phyloP scores from a whole-genome alignment of 73 alveolate genomes.

The Uronychia setigera region DNA sequence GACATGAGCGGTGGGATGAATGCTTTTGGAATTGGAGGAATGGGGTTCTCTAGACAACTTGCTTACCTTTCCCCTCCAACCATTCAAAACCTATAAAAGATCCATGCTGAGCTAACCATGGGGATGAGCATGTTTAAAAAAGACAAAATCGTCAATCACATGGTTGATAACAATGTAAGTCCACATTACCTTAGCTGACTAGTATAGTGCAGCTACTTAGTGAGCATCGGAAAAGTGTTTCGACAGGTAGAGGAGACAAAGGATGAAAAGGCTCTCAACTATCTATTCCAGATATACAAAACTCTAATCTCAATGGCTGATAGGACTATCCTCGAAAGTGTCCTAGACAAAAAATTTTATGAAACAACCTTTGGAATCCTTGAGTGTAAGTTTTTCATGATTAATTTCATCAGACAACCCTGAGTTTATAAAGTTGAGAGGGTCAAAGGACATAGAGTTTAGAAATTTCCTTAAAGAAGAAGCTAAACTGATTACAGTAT shows the following conservation, averaged over 20 bases:
- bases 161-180: not conserved
- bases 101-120: not conserved
- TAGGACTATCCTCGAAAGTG: constrained; percentile 62
- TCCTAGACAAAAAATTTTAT: constrained; percentile 72
- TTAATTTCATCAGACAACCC: constrained; percentile 58
- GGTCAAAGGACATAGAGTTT: constrained; percentile 27
- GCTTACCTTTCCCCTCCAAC: not conserved
- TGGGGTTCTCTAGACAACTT: not conserved
- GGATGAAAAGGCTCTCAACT: not conserved
- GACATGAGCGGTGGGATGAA: not conserved
- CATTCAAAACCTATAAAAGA: not conserved
- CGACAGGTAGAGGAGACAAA: not conserved
- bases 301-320: constrained; percentile 70
- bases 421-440: constrained; percentile 10
- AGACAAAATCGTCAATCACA: not conserved
- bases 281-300: constrained; percentile 68
- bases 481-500: constrained; percentile 75
- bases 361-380: constrained; percentile 82
- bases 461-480: constrained; percentile 77
- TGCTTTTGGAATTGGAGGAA: not conserved
- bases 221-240: not conserved
- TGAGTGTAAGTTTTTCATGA: constrained; percentile 26
- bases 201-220: not conserved
- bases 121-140: not conserved
- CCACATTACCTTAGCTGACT: not conserved